These are phyloP conservation scores for Fraxinus sp. DNA, from an alignment of 305 asterid genomes.

Conservation along the genomic window DNA sequence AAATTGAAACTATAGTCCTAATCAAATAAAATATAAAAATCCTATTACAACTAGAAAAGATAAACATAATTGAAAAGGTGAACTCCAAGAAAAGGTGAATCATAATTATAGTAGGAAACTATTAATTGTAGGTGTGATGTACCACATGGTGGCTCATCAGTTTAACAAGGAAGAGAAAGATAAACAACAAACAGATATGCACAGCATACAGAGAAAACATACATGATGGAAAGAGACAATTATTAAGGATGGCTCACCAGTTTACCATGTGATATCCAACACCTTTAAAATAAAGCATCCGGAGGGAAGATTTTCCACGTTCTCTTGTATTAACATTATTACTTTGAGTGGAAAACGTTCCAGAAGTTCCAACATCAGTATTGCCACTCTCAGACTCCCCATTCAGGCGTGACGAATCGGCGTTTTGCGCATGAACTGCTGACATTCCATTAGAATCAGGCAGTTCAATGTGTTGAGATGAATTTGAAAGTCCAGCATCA, in stretches of 20 bases:
- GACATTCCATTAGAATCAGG: conserved; percentile 53
- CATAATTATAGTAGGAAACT: neutral
- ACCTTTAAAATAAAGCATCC: conserved; percentile 75
- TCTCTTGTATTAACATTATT: conserved; percentile 55
- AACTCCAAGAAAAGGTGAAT: neutral
- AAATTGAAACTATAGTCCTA: neutral
- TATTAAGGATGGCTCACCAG: conserved; percentile 61
- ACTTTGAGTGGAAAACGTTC: conserved; percentile 51
- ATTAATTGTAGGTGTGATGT: neutral
- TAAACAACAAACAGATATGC: neutral
- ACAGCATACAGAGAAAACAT: neutral
- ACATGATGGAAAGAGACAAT: neutral
- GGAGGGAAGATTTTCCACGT: conserved; percentile 65
- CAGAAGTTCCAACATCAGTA: conserved; percentile 57
- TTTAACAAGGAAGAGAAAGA: neutral
- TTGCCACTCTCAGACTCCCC: conserved; percentile 43
- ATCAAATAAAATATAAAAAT: neutral
- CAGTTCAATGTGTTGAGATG: conserved; percentile 42
- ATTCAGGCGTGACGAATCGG: conserved; percentile 37
- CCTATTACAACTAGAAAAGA: neutral
- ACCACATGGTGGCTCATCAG: neutral
- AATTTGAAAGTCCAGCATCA: conserved; percentile 45
- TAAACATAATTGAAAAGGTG: neutral
- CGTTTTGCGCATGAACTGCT: conserved; percentile 41
- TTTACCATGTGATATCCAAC: conserved; percentile 98